Percentiles rank a stretch among this genome's conserved stretches.
These are phyloP conservation scores for Pythium rhizo-oryzae DNA, from an alignment of 352 stramenopile species.

Conservation along the genomic window DNA sequence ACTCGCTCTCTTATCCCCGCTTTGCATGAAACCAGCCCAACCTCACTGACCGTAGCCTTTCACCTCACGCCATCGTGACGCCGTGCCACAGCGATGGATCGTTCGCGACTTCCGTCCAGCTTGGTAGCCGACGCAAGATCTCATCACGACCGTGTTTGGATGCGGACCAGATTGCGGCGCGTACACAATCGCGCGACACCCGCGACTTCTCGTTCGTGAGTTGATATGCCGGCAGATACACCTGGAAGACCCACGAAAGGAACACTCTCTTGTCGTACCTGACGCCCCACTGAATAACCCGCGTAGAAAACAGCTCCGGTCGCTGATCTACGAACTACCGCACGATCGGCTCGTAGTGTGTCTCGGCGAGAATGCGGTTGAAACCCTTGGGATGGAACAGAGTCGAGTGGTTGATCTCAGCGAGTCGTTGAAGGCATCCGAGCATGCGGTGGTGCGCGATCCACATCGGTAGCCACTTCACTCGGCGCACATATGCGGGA, in stretches of 20 bases:
- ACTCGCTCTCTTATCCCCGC: too few species aligned
- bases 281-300: slow-evolving; percentile 8
- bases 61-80: background rate
- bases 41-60: too few species aligned
- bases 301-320: background rate
- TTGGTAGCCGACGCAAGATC: background rate
- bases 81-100: background rate
- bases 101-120: background rate
- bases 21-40: too few species aligned
- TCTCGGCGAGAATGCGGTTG: background rate
- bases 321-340: background rate
- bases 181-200: background rate
- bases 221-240: background rate
- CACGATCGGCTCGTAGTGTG: background rate
- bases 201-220: background rate
- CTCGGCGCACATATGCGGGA: background rate
- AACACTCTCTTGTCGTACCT: background rate
- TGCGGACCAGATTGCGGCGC: background rate
- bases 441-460: background rate
- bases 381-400: background rate
- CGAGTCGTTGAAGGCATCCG: background rate
- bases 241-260: slow-evolving; percentile 5
- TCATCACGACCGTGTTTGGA: background rate
- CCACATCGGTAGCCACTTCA: background rate
- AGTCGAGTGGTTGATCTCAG: background rate